Conservation (phyloP, 805 yeast genomes). For the Saturnispora zaruensis region DNA sequence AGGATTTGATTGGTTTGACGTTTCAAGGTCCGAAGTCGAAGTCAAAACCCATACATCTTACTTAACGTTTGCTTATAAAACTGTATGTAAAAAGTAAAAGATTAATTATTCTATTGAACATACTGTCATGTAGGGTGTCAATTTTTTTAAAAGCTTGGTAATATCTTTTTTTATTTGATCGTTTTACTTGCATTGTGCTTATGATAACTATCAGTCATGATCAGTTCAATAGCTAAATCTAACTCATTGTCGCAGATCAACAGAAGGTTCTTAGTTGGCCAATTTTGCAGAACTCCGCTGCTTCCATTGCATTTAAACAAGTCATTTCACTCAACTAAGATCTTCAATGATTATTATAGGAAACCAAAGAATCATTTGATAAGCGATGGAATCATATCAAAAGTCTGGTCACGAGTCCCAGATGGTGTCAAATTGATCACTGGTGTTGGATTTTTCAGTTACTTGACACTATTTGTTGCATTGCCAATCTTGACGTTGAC, state of each 20-base stretch:
- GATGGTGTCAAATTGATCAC: slow-evolving; percentile 24
- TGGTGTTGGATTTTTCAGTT: slow-evolving; percentile 21
- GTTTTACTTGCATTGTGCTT: neutral
- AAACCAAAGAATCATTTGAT: slow-evolving; percentile 21
- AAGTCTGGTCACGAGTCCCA: slow-evolving; percentile 21
- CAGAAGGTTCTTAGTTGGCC: neutral
- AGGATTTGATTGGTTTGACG: slow-evolving; percentile 69
- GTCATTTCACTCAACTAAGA: slow-evolving; percentile 1
- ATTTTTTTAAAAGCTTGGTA: neutral
- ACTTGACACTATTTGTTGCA: slow-evolving; percentile 27
- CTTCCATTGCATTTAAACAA: neutral
- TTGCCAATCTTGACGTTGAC: slow-evolving; percentile 25
- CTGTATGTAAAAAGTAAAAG: slow-evolving; percentile 4
- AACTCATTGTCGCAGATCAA: neutral
- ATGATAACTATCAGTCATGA: neutral
- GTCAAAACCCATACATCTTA: slow-evolving; percentile 91
- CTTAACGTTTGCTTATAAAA: slow-evolving; percentile 71
- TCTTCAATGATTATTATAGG: slow-evolving; percentile 8
- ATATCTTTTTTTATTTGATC: neutral
- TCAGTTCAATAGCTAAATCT: neutral
- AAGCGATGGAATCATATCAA: slow-evolving; percentile 9
- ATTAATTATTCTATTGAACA: neutral
- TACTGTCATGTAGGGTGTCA: neutral
- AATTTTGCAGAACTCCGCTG: neutral
- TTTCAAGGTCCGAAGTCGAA: slow-evolving; percentile 77